These are phyloP conservation scores for Nymphaea thermarum DNA, from an alignment of 164 flowering plant species.

Conservation along the genomic window DNA sequence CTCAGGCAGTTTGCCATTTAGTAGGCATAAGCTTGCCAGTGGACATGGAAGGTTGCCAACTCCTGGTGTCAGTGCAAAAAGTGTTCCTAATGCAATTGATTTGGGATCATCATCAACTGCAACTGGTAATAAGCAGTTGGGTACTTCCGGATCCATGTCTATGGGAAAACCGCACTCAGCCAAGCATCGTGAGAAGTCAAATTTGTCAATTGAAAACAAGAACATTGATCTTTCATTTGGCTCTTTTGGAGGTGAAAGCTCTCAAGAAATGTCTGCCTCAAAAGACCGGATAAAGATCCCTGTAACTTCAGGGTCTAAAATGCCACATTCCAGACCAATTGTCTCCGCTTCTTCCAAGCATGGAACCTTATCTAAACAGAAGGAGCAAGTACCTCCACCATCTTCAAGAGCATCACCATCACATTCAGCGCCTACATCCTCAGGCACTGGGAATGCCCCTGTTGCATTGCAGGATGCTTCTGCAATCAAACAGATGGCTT, in stretches of 20 bases:
- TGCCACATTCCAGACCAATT: conserved; percentile 26
- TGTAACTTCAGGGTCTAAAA: conserved; percentile 22
- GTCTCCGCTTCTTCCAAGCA: conserved; percentile 27
- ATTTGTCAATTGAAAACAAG: conserved; percentile 16
- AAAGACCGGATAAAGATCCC: conserved; percentile 39
- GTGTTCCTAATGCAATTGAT: neutral
- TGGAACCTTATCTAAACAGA: conserved; percentile 5
- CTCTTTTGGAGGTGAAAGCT: conserved; percentile 24
- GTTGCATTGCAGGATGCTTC: conserved; percentile 24
- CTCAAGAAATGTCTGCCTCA: conserved; percentile 14
- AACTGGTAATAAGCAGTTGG: conserved; percentile 16
- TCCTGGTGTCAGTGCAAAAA: neutral
- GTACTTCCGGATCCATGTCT: conserved; percentile 7
- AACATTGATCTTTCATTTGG: conserved; percentile 24
- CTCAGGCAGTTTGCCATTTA: conserved; percentile 12
- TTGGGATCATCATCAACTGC: conserved; percentile 13
- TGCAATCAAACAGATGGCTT: conserved; percentile 24
- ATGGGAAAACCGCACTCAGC: conserved; percentile 13
- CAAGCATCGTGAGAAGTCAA: conserved; percentile 23
- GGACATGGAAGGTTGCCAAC: conserved; percentile 22
- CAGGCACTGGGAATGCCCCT: conserved; percentile 32
- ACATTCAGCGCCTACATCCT: conserved; percentile 13
- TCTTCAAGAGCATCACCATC: conserved; percentile 34
- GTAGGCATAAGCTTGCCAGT: conserved; percentile 28
- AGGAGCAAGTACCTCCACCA: conserved; percentile 30